Conservation (phyloP, 148 eudicot species). For the Pouteria glomerata region DNA sequence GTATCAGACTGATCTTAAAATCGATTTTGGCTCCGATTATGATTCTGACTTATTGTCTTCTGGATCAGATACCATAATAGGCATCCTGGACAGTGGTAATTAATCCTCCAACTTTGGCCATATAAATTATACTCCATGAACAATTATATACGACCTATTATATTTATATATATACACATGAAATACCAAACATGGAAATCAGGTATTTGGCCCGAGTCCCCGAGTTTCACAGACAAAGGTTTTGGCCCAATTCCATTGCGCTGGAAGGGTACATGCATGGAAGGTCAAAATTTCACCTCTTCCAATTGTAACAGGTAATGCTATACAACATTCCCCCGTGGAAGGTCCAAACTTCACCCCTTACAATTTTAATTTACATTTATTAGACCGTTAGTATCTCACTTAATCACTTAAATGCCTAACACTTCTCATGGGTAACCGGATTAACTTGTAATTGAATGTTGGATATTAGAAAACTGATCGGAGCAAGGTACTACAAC, state of each 20-base stretch:
- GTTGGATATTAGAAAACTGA: conserved; percentile 54
- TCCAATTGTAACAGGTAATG: conserved; percentile 71
- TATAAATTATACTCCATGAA: not conserved
- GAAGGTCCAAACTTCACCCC: no score
- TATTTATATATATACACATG: no score
- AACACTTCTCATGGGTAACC: no score
- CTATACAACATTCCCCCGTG: no score
- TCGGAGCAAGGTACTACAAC: conserved; percentile 65
- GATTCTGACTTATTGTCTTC: conserved; percentile 4
- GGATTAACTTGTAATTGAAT: no score
- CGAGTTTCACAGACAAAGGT: conserved; percentile 56
- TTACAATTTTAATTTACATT: no score
- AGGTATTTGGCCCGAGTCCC: conserved; percentile 83
- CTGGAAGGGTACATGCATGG: conserved; percentile 75
- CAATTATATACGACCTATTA: no score
- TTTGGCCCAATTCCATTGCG: conserved; percentile 56
- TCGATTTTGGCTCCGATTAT: conserved; percentile 14
- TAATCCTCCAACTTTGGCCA: not conserved
- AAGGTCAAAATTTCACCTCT: conserved; percentile 38
- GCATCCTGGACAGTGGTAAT: conserved; percentile 73
- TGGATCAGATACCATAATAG: conserved; percentile 48
- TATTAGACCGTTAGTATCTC: no score
- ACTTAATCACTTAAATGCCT: no score
- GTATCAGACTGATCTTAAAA: conserved; percentile 30
- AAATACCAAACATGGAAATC: no score